phyloP scores from a whole-genome alignment of 2,329 filamentous ascomycete species.

The Talaromyces sp. region DNA sequence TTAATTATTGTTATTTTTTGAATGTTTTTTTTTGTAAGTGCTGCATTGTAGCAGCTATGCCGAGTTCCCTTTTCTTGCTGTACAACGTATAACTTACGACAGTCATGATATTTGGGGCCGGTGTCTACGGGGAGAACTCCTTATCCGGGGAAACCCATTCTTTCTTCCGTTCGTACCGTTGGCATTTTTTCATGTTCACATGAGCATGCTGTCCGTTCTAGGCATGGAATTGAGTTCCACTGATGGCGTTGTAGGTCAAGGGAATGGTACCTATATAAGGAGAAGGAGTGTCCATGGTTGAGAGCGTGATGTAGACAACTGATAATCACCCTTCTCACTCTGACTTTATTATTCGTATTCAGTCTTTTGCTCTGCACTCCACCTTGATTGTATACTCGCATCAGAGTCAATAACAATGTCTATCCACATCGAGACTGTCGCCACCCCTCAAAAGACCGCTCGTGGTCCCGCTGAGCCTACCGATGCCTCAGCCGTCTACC shows the following conservation, averaged over 20 bases:
- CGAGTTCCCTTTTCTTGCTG: neutral
- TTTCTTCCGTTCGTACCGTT: neutral
- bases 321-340: neutral
- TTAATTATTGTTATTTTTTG: neutral
- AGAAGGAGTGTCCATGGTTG: neutral
- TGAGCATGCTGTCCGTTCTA: conserved; percentile 11
- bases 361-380: neutral
- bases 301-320: neutral
- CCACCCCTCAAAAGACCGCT: conserved; percentile 12
- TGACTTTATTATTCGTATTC: neutral
- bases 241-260: neutral
- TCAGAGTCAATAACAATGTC: conserved; percentile 2
- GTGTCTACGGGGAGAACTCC: neutral
- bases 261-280: conserved; percentile 8
- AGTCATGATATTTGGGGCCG: neutral
- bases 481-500: conserved; percentile 27
- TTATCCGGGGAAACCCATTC: conserved; percentile 14
- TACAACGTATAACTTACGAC: neutral
- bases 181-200: conserved; percentile 9
- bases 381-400: neutral
- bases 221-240: neutral
- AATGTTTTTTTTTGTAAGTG: neutral
- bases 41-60: neutral
- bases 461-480: conserved; percentile 20
- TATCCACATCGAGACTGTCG: conserved; percentile 18